Conservation (phyloP, 805 yeast species). For the Kurtzmaniella cleridarum region DNA sequence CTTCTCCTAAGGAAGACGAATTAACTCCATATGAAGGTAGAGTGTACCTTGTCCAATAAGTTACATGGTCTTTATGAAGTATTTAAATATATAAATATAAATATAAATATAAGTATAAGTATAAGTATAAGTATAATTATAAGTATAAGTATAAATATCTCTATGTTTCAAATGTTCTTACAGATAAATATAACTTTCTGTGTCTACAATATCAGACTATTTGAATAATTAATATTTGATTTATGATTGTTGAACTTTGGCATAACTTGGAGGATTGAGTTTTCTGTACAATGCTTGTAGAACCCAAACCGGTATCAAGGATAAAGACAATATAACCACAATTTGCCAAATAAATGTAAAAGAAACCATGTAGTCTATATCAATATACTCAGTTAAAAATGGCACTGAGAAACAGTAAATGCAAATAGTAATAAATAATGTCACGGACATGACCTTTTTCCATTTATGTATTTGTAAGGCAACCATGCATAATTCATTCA, state of each 20-base stretch:
- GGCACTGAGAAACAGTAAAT: slow-evolving; percentile 76
- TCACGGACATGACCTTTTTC: slow-evolving; percentile 69
- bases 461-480: slow-evolving; percentile 90
- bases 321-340: slow-evolving; percentile 55
- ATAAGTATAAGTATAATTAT: no score
- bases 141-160: no score
- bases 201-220: no score
- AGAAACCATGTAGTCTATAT: slow-evolving; percentile 55
- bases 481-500: slow-evolving; percentile 91
- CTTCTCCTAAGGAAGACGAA: slow-evolving; percentile 22
- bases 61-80: no score
- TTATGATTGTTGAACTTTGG: slow-evolving; percentile 83
- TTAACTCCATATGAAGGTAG: slow-evolving; percentile 44
- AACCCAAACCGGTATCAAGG: slow-evolving; percentile 87
- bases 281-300: slow-evolving; percentile 69
- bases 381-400: slow-evolving; percentile 80
- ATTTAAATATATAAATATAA: no score
- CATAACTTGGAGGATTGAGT: slow-evolving; percentile 91
- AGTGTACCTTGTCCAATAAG: slow-evolving; percentile 22
- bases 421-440: slow-evolving; percentile 65
- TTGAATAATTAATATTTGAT: neutral
- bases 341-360: slow-evolving; percentile 66
- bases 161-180: no score
- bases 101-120: no score
- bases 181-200: no score